Evolutionary conservation across 352 stramenopile species (phyloP).

Genomic region (Globisporangium sylvaticum): DNA sequence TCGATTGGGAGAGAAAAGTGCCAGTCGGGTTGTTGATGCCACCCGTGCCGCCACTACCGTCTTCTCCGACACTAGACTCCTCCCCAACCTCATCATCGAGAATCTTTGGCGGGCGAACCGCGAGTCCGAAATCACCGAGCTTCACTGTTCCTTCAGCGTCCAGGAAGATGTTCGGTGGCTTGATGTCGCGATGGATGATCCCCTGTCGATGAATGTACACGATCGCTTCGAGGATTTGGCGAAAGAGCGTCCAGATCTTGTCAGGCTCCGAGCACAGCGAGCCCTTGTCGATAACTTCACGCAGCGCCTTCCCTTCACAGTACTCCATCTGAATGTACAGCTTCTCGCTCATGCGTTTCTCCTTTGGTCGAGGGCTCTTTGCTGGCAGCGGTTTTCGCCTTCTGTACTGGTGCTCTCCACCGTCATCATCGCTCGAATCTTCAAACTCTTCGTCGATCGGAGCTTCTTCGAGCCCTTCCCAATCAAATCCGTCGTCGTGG

Average conservation of each 20-base stretch:
- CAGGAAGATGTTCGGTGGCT: constrained; percentile 93
- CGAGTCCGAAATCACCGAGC: constrained; percentile 94
- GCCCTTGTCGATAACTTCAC: constrained; percentile 93
- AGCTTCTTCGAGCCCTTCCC: constrained; percentile 62
- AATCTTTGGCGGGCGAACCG: constrained; percentile 71
- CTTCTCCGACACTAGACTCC: constrained; percentile 14
- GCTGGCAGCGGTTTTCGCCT: constrained; percentile 11
- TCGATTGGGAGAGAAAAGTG: constrained; percentile 44
- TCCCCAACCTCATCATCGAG: constrained; percentile 44
- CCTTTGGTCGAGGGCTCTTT: constrained; percentile 1
- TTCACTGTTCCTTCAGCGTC: constrained; percentile 91
- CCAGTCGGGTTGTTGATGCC: constrained; percentile 12
- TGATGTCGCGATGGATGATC: constrained; percentile 93
- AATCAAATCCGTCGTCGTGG: constrained; percentile 65
- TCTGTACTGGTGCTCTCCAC: constrained; percentile 9
- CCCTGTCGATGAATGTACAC: constrained; percentile 93
- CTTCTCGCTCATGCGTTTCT: constrained; percentile 61
- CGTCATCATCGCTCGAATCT: constrained; percentile 28
- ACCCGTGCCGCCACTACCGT: constrained; percentile 9
- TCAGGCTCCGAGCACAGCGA: constrained; percentile 74
- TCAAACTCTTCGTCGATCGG: constrained; percentile 27
- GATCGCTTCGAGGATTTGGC: constrained; percentile 94
- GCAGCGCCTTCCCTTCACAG: constrained; percentile 90
- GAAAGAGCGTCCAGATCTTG: constrained; percentile 93
- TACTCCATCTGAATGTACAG: constrained; percentile 97